Conservation (phyloP, 805 yeast genomes). For the Metschnikowia corniflorae region DNA sequence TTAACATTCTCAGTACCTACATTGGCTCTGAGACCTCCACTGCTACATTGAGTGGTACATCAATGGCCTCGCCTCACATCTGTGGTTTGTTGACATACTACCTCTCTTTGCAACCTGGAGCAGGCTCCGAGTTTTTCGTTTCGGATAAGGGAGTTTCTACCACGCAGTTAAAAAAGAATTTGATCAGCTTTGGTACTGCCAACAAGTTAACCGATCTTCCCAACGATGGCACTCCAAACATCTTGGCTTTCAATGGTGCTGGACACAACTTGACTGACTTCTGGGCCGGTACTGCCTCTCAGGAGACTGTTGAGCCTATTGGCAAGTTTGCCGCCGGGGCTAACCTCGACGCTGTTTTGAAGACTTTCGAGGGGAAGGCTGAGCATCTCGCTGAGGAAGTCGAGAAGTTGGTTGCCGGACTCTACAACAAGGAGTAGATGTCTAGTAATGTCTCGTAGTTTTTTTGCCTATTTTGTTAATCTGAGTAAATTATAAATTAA, state of each 20-base stretch:
- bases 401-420: conserved; percentile 25
- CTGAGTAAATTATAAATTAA: too few species aligned
- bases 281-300: conserved; percentile 42
- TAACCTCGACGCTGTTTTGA: conserved; percentile 18
- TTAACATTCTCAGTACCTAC: conserved; percentile 56
- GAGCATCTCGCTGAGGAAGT: conserved; percentile 23
- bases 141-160: conserved; percentile 60
- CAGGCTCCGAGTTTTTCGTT: conserved; percentile 58
- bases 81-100: conserved; percentile 89
- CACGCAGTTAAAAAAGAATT: conserved; percentile 69
- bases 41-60: conserved; percentile 88
- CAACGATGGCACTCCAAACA: conserved; percentile 67
- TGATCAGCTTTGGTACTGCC: conserved; percentile 65
- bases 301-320: conserved; percentile 14
- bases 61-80: conserved; percentile 98
- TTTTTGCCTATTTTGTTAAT: too few species aligned
- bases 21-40: conserved; percentile 74
- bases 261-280: conserved; percentile 66
- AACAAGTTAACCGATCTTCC: conserved; percentile 59
- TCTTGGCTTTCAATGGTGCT: conserved; percentile 77
- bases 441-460: too few species aligned
- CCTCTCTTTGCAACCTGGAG: conserved; percentile 78
- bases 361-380: conserved; percentile 18
- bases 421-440: conserved; percentile 23
- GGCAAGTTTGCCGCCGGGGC: conserved; percentile 16